Percentiles rank a stretch among this genome's conserved stretches.
Conservation (phyloP, 2,329 filamentous ascomycete genomes). For the Phaeoacremonium minimum region DNA sequence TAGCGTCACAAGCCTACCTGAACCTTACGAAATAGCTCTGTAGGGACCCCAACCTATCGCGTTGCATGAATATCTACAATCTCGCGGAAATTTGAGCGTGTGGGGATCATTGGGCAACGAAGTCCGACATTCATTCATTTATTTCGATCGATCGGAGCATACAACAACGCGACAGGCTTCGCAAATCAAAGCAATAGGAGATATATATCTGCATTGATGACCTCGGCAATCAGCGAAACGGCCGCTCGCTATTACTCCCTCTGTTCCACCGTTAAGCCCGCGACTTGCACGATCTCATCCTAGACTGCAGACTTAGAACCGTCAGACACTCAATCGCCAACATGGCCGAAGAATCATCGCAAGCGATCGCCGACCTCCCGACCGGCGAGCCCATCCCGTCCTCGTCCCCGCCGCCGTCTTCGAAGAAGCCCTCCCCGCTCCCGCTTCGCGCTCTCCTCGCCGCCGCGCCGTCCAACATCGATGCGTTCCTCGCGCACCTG, state of each 20-base stretch:
- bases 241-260: not conserved
- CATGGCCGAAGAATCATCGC: constrained; percentile 12
- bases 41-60: no score
- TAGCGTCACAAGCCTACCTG: no score
- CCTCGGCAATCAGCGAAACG: not conserved
- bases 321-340: not conserved
- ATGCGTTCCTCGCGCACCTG: constrained; percentile 52
- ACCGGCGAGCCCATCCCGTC: constrained; percentile 29
- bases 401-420: constrained; percentile 10
- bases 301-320: not conserved
- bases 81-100: not conserved
- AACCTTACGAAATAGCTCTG: no score
- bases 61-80: not conserved
- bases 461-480: constrained; percentile 34
- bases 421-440: constrained; percentile 12
- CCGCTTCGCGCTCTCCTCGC: constrained; percentile 23
- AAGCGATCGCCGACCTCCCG: constrained; percentile 26
- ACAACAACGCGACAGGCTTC: not conserved
- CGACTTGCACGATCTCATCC: not conserved
- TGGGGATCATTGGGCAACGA: not conserved
- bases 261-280: not conserved
- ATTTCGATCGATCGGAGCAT: not conserved
- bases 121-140: not conserved
- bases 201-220: not conserved
- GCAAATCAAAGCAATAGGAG: not conserved